These are phyloP conservation scores for Stenocarpella maydis DNA, from an alignment of 2,329 filamentous ascomycete genomes.

Conservation along the genomic window DNA sequence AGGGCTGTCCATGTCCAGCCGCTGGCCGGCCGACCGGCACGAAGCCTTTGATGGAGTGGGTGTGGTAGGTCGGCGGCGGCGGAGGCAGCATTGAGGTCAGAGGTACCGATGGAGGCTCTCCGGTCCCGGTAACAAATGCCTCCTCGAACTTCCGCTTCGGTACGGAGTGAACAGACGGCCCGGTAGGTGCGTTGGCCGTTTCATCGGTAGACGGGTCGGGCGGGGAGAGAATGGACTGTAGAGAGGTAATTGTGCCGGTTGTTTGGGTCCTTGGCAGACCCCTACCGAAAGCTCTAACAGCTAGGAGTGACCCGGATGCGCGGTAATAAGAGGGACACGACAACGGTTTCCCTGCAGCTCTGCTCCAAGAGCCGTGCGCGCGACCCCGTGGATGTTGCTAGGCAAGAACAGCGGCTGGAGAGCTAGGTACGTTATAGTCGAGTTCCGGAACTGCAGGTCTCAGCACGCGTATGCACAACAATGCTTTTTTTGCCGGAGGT, in stretches of 20 bases:
- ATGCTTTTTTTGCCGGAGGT: conserved; percentile 31
- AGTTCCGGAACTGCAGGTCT: conserved; percentile 9
- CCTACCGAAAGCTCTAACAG: conserved; percentile 38
- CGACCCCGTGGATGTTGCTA: conserved; percentile 19
- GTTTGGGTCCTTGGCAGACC: conserved; percentile 51
- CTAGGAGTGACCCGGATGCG: conserved; percentile 11
- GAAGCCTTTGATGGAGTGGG: conserved; percentile 33
- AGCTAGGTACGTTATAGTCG: conserved; percentile 17
- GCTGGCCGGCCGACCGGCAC: conserved; percentile 27
- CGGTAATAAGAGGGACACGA: conserved; percentile 35
- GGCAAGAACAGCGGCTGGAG: conserved; percentile 26
- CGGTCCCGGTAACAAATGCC: conserved; percentile 44
- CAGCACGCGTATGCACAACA: conserved; percentile 2
- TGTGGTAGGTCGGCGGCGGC: conserved; percentile 39
- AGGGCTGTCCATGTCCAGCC: conserved; percentile 27
- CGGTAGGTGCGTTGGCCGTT: conserved; percentile 42
- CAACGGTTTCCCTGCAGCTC: conserved; percentile 18
- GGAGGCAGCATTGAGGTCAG: conserved; percentile 41
- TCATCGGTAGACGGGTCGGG: conserved; percentile 52
- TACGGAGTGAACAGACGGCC: conserved; percentile 40
- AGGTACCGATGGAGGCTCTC: conserved; percentile 41
- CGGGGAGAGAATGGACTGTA: conserved; percentile 60
- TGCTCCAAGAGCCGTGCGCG: conserved; percentile 23
- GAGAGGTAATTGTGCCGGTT: conserved; percentile 58
- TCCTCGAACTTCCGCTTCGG: conserved; percentile 50